A percentile compares a stretch with the other conserved stretches of the same genome.
Evolutionary conservation across 257 asterid genomes (phyloP).

Genomic region (Capsicum baccatum): DNA sequence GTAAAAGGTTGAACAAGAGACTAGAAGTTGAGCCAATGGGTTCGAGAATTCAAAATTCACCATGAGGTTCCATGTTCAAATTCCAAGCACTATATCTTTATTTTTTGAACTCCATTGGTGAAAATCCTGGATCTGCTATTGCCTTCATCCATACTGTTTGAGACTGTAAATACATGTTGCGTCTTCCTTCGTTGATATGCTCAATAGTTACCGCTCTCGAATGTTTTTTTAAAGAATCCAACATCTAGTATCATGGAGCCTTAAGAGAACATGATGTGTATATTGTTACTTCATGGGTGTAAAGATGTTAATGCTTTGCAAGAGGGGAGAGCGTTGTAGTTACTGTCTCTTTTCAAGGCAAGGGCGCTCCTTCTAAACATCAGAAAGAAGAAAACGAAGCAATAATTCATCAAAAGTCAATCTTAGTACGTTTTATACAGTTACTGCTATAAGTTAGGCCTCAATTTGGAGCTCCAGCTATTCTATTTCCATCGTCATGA

Average conservation of each 20-base stretch:
- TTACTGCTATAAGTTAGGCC: slow-evolving; percentile 16
- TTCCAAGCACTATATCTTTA: too few relatives aligned
- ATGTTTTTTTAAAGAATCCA: slow-evolving; percentile 10
- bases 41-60: too few relatives aligned
- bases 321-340: not conserved
- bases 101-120: too few relatives aligned
- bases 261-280: not conserved
- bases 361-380: not conserved
- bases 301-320: not conserved
- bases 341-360: not conserved
- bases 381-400: not conserved
- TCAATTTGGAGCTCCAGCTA: slow-evolving; percentile 1
- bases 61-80: too few relatives aligned
- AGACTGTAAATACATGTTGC: not conserved
- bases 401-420: not conserved
- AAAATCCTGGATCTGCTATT: too few relatives aligned
- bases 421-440: not conserved
- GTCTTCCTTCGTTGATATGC: slow-evolving; percentile 10
- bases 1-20: too few relatives aligned
- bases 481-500: not conserved
- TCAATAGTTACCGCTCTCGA: not conserved
- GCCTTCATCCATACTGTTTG: not conserved
- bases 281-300: not conserved
- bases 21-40: too few relatives aligned
- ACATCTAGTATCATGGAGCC: not conserved